Conservation (phyloP, 768 basidiomycete species). For the Russula vinacea region DNA sequence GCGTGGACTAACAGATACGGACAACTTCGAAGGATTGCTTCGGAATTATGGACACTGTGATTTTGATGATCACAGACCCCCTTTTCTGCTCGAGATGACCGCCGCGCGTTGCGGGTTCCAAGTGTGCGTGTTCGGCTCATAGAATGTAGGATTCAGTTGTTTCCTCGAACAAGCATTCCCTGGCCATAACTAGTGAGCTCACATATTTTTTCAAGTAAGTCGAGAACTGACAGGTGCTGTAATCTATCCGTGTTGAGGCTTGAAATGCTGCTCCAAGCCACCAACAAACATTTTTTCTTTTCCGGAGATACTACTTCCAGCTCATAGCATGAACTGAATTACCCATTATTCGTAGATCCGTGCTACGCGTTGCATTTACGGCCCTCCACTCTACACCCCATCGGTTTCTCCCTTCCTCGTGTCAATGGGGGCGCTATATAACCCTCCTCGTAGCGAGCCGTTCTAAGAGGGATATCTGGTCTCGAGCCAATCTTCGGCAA, state of each 20-base stretch:
- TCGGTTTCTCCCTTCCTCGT: neutral
- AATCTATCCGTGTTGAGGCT: neutral
- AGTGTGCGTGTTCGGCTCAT: neutral
- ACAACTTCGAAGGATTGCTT: neutral
- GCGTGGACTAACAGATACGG: neutral
- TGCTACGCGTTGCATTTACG: neutral
- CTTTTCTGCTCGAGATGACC: too few relatives aligned
- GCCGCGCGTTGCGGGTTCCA: too few relatives aligned
- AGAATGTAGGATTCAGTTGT: neutral
- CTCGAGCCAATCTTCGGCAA: neutral
- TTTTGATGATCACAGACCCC: neutral
- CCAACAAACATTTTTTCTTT: neutral
- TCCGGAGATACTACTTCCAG: neutral
- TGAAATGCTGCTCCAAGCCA: neutral
- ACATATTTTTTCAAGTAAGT: neutral
- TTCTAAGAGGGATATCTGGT: neutral
- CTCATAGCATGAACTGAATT: conserved; percentile 15
- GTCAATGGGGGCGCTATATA: conserved; percentile 9
- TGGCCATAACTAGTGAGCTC: neutral
- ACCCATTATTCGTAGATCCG: neutral
- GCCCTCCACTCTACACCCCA: neutral
- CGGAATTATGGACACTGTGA: neutral
- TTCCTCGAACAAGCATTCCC: too few relatives aligned
- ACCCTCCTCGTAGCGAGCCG: neutral
- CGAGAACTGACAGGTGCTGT: neutral